Percentiles rank a stretch among this genome's conserved stretches.
Evolutionary conservation across 768 basidiomycete species (phyloP).

Genomic region (Ramaria rubella): DNA sequence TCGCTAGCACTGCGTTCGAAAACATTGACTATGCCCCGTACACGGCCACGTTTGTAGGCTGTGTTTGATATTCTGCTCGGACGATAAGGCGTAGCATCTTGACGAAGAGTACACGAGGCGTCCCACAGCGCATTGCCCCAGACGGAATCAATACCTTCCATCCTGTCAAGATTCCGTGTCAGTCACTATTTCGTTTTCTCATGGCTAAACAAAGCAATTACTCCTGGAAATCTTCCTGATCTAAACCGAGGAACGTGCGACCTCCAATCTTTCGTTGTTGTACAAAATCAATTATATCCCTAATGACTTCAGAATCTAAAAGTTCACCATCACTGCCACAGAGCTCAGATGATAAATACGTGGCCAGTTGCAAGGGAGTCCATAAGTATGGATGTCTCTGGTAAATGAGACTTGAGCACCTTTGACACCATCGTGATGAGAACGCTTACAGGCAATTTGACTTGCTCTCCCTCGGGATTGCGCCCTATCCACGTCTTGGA

Average conservation of each 20-base stretch:
- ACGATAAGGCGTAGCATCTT: neutral
- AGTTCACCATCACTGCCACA: conserved; percentile 1
- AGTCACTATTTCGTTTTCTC: neutral
- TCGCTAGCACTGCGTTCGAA: conserved; percentile 4
- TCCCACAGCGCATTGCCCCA: conserved; percentile 5
- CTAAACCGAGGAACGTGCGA: conserved; percentile 1
- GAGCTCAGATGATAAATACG: neutral
- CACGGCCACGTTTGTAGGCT: neutral
- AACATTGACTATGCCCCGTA: conserved; percentile 3
- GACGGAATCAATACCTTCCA: conserved; percentile 2
- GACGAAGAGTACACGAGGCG: conserved; percentile 4
- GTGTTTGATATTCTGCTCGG: conserved; percentile 1
- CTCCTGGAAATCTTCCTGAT: conserved; percentile 10
- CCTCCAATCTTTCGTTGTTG: conserved; percentile 7
- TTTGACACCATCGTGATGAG: neutral
- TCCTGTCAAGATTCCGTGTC: neutral
- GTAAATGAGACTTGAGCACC: neutral
- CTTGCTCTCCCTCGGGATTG: neutral
- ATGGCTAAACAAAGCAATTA: neutral
- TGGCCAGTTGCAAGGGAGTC: conserved; percentile 1
- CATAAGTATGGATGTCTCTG: conserved; percentile 9
- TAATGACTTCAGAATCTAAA: neutral
- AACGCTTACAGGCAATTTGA: conserved; percentile 4
- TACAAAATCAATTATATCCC: conserved; percentile 2
- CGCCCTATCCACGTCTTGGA: conserved; percentile 2